Evolutionary conservation across 2,329 filamentous ascomycete species (phyloP).

Genomic region (Podosphaera xanthii): DNA sequence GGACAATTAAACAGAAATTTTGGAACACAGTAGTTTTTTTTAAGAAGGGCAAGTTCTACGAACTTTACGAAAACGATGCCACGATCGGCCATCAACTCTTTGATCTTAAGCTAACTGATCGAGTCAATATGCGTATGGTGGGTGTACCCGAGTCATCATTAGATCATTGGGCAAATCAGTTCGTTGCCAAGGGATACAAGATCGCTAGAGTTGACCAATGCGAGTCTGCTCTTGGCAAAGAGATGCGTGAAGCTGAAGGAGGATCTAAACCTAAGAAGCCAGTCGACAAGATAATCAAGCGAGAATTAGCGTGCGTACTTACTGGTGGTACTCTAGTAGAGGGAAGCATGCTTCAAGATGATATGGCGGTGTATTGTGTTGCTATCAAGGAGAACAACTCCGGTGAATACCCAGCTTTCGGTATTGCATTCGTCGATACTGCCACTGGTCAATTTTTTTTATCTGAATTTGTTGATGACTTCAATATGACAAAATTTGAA

Average conservation of each 20-base stretch:
- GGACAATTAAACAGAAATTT: constrained; percentile 96
- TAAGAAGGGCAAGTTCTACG: constrained; percentile 99
- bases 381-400: constrained; percentile 66
- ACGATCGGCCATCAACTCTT: constrained; percentile 92
- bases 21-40: constrained; percentile 98
- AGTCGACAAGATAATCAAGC: constrained; percentile 71
- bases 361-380: constrained; percentile 91
- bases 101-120: constrained; percentile 88
- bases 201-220: constrained; percentile 92
- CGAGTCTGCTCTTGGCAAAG: constrained; percentile 85
- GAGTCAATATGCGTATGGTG: constrained; percentile 99
- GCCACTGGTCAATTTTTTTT: constrained; percentile 88
- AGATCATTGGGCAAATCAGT: constrained; percentile 95
- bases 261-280: constrained; percentile 21
- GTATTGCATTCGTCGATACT: constrained; percentile 82
- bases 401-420: constrained; percentile 61
- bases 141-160: constrained; percentile 88
- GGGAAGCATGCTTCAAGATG: constrained; percentile 87
- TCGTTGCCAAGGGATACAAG: constrained; percentile 94
- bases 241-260: constrained; percentile 84
- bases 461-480: constrained; percentile 79
- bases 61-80: constrained; percentile 93
- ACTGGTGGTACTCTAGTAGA: constrained; percentile 88
- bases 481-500: constrained; percentile 88
- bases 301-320: constrained; percentile 75